These are phyloP conservation scores for Agaricus blazei DNA, from an alignment of 768 basidiomycete genomes.

Conservation along the genomic window DNA sequence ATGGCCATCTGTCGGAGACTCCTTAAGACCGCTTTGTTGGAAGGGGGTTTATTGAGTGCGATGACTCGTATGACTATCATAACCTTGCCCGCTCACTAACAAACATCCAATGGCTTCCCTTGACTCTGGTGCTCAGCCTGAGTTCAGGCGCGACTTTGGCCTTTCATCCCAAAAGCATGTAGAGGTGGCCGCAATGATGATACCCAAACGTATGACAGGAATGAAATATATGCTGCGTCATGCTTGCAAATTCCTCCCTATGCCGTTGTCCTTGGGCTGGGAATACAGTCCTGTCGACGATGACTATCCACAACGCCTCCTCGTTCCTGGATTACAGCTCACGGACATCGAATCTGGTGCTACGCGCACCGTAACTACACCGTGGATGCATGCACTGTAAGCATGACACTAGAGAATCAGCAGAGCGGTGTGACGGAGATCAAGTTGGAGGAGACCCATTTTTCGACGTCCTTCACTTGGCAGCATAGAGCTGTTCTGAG, in stretches of 20 bases:
- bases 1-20: not conserved
- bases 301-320: conserved; percentile 7
- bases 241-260: conserved; percentile 4
- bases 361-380: conserved; percentile 2
- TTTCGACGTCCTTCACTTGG: conserved; percentile 1
- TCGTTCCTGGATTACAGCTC: not conserved
- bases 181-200: conserved; percentile 6
- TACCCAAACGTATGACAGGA: conserved; percentile 6
- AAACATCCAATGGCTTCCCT: too few relatives aligned
- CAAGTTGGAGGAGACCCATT: conserved; percentile 3
- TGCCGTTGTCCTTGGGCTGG: conserved; percentile 10
- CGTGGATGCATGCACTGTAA: conserved; percentile 10
- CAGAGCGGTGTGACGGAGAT: not conserved
- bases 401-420: conserved; percentile 1
- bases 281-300: conserved; percentile 7
- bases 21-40: too few relatives aligned
- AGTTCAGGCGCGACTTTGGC: not conserved
- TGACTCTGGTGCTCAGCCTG: not conserved
- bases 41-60: too few relatives aligned
- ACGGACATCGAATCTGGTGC: conserved; percentile 8
- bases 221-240: conserved; percentile 9
- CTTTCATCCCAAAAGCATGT: not conserved
- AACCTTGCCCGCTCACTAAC: too few relatives aligned
- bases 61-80: too few relatives aligned
- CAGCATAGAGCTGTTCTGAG: not conserved